Conservation (phyloP, 345 rosid genomes). For the Ricinus communis region DNA sequence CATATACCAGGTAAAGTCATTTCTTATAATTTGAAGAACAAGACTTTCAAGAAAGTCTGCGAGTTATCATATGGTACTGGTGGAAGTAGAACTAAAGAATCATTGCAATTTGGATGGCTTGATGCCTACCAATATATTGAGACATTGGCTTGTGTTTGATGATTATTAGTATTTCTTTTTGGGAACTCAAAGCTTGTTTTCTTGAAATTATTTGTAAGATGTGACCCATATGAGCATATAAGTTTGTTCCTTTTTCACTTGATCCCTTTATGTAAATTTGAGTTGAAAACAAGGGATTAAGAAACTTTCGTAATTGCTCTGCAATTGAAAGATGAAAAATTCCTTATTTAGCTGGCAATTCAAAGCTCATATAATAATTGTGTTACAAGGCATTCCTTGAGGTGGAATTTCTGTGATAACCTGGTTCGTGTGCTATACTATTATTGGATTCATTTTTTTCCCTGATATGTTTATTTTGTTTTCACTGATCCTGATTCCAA, state of each 20-base stretch:
- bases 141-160: constrained; percentile 27
- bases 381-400: no score
- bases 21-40: constrained; percentile 20
- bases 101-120: constrained; percentile 26
- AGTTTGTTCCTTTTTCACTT: neutral
- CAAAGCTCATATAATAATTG: no score
- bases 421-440: no score
- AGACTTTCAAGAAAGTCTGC: constrained; percentile 20
- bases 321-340: no score
- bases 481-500: no score
- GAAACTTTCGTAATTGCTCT: no score
- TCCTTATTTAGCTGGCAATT: no score
- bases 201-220: neutral
- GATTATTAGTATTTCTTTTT: neutral
- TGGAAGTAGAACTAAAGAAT: neutral
- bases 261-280: neutral
- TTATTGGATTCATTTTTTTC: no score
- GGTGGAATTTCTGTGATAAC: no score
- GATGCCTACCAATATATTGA: constrained; percentile 33
- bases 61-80: neutral
- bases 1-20: constrained; percentile 35
- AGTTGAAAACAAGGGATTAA: no score
- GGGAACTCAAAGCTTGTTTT: neutral
- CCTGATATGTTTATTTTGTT: no score
- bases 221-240: no score